phyloP scores from a whole-genome alignment of 2,329 filamentous ascomycete species.

The Pseudogymnoascus sp. region DNA sequence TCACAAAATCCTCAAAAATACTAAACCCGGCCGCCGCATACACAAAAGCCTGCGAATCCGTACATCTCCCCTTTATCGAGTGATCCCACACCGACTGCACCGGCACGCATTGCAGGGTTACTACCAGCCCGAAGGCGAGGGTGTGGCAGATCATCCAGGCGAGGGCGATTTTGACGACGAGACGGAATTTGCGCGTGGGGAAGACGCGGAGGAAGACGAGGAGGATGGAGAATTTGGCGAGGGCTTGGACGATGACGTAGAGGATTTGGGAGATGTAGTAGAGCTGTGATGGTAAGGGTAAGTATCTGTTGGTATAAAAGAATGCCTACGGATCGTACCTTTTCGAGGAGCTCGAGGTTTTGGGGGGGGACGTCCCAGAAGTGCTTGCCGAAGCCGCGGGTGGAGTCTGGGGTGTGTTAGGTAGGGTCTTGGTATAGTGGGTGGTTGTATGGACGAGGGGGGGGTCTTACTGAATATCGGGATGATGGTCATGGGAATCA shows the following conservation, averaged over 20 bases:
- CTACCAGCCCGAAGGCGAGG: slow-evolving; percentile 11
- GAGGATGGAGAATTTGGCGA: slow-evolving; percentile 10
- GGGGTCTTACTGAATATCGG: slow-evolving; percentile 14
- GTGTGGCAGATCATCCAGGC: slow-evolving; percentile 10
- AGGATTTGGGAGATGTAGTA: slow-evolving; percentile 8
- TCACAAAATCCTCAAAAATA: slow-evolving; percentile 57
- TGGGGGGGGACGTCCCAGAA: slow-evolving; percentile 1
- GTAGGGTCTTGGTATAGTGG: neutral
- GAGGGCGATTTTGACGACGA: slow-evolving; percentile 8
- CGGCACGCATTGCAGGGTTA: slow-evolving; percentile 15
- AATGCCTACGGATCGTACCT: neutral
- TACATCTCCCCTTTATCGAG: slow-evolving; percentile 34
- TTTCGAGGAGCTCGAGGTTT: neutral
- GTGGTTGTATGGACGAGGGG: neutral
- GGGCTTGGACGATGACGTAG: neutral
- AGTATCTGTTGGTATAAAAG: neutral
- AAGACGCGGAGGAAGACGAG: slow-evolving; percentile 8
- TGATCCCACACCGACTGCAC: slow-evolving; percentile 13
- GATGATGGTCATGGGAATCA: slow-evolving; percentile 15
- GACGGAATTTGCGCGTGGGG: neutral
- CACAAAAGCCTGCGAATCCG: slow-evolving; percentile 55
- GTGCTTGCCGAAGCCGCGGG: slow-evolving; percentile 1
- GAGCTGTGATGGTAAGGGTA: neutral
- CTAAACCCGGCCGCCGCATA: slow-evolving; percentile 58
- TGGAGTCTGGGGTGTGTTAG: neutral